Percentiles rank a stretch among this genome's conserved stretches.
These are phyloP conservation scores for Gossypium bickii DNA, from an alignment of 345 rosid genomes.

Conservation along the genomic window DNA sequence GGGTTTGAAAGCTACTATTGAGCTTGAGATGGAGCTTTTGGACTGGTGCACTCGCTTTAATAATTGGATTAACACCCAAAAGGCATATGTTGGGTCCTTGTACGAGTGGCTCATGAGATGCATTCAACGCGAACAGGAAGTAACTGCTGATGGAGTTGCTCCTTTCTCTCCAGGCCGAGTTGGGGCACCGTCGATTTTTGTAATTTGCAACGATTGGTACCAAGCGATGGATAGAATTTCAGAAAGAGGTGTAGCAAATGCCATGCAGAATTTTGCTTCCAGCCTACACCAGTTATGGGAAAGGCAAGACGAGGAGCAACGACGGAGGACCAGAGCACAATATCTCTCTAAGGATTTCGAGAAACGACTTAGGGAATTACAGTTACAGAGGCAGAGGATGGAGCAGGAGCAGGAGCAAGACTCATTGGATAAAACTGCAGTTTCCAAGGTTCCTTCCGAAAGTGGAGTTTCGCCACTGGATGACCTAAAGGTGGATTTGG, in stretches of 20 bases:
- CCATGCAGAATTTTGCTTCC: constrained; percentile 66
- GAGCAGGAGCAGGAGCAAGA: constrained; percentile 56
- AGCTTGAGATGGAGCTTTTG: constrained; percentile 75
- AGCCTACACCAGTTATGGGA: constrained; percentile 76
- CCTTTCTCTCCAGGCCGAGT: constrained; percentile 84
- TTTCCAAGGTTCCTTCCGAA: constrained; percentile 49
- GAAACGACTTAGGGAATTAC: constrained; percentile 53
- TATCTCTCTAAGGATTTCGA: constrained; percentile 72
- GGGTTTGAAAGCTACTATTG: constrained; percentile 66
- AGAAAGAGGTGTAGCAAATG: constrained; percentile 52
- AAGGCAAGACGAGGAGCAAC: constrained; percentile 81
- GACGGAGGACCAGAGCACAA: constrained; percentile 74
- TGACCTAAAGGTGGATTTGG: constrained; percentile 85
- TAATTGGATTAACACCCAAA: constrained; percentile 69
- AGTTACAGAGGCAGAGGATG: constrained; percentile 54
- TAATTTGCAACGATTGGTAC: constrained; percentile 87
- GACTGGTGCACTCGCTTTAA: constrained; percentile 75
- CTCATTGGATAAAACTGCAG: constrained; percentile 48
- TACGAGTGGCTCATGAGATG: constrained; percentile 82
- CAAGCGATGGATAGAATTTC: constrained; percentile 69
- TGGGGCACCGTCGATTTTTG: constrained; percentile 80
- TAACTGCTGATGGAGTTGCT: constrained; percentile 72
- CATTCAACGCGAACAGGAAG: constrained; percentile 57
- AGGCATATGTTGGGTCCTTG: constrained; percentile 60
- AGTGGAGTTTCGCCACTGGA: constrained; percentile 70